phyloP scores from a whole-genome alignment of 2,329 filamentous ascomycete species.

The Trichoderma arundinaceum region DNA sequence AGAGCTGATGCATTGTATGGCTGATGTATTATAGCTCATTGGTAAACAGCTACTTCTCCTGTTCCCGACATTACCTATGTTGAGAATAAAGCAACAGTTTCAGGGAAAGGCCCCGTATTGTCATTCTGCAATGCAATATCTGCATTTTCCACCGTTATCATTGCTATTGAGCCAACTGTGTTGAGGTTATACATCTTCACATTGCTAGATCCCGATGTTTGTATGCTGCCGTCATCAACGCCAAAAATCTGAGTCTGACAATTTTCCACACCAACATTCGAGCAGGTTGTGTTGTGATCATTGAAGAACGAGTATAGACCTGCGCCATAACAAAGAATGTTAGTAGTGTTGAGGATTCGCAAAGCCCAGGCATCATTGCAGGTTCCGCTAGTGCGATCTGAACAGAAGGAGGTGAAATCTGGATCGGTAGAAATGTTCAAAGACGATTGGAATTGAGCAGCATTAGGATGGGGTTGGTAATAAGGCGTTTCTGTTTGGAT shows the following conservation, averaged over 20 bases:
- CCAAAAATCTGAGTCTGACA: conserved; percentile 36
- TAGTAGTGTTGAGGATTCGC: conserved; percentile 34
- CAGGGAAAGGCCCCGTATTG: neutral
- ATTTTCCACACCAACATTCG: conserved; percentile 32
- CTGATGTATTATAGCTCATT: too few species aligned
- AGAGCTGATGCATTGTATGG: too few species aligned
- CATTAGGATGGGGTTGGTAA: conserved; percentile 34
- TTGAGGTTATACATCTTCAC: conserved; percentile 34
- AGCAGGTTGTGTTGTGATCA: conserved; percentile 36
- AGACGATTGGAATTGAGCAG: conserved; percentile 32
- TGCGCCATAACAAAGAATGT: conserved; percentile 38
- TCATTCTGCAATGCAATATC: neutral
- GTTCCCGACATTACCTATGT: too few species aligned
- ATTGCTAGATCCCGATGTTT: conserved; percentile 13
- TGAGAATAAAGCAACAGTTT: too few species aligned
- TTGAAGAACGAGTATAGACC: conserved; percentile 39
- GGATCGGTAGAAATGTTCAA: conserved; percentile 30
- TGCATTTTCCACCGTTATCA: neutral
- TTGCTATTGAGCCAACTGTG: conserved; percentile 23
- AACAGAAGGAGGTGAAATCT: conserved; percentile 30
- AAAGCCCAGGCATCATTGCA: conserved; percentile 39
- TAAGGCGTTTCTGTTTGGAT: conserved; percentile 50
- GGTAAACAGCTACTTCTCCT: too few species aligned
- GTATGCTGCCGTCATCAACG: neutral
- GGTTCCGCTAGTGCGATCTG: conserved; percentile 12